Evolutionary conservation across 129 eudicot species (phyloP), one percentile per base, ranked within the genome.

Genomic region (Erigeron canadensis): DNA sequence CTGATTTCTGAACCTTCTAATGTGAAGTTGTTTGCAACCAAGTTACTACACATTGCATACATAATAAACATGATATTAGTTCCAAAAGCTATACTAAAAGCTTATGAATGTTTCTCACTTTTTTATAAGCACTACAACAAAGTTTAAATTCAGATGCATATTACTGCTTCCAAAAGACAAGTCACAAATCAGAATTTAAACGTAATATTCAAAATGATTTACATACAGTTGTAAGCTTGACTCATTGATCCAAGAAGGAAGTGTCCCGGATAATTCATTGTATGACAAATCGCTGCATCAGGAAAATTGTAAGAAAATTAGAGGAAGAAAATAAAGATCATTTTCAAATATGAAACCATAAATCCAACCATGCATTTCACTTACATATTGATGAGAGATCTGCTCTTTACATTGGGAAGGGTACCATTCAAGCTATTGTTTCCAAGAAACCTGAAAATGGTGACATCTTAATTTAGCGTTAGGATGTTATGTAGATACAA

Each of bases 241-340:
- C 55, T 70, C 70, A 15, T 61, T 72, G 71, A 78, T 74, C 98
- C 98, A 91, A 69, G 95, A 77, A 65, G 96, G 96, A 59, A 91
- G 76, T 69, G 80, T 83, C 73, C 97, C 98, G 42, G 96, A 91
- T 75, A 91, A 70, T 63, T 71, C 77, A 72, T 91, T 91, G 89
- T 91, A 88, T 3, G 97, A 91, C 51, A 91, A 50, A 81, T 91
- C 97, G 63, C 97, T 91, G 86, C 87, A 83, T 60, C 60, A 64
- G 72, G 63, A 62, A 70, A 16, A 67, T 23, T 4, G 51, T 64
- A 45, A 2, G n/a, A 1, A 70, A 15, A 23, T 73, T 23, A 60
- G 19, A 56, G 10, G 19, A 16, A 39, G 1, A 18, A 44, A 7
- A 43, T 21, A 60, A 11, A 23, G 21, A 4, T 4, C 22, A 4